Base-by-base conservation (phyloP, 108 stramenopile species). In the Cylindrotheca closterium region DNA sequence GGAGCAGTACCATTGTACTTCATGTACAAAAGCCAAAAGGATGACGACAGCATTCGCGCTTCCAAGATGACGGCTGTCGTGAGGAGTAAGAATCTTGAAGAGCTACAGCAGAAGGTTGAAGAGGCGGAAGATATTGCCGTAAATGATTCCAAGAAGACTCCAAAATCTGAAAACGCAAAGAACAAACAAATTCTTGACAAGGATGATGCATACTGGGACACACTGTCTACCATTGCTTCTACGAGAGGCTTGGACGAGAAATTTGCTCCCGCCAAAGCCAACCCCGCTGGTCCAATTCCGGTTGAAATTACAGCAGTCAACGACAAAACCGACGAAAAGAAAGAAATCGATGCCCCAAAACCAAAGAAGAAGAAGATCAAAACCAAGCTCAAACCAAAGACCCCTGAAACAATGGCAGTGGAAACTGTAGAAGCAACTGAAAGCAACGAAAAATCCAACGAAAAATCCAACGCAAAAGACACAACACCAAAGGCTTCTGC, bases 131-230 rank as follows among this genome's bases (percentile, higher is more conserved):
- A 17, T 7, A 10, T 4, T 24, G 7, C 55, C 12, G n/a, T n/a
- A n/a, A n/a, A n/a, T n/a, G n/a, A n/a, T 29, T 29, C 55, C 27
- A 56, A 56, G 27, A 56, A 26, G n/a, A 21, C 23, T 25, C 51
- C 51, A 1, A 25, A 52, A 52, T 47, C 47, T 2, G 51, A 25
- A 1, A 22, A 30, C 22, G 51, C 18, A 24, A 5, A 4, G 1
- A 63, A 63, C 18, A 59, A 42, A 42, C 46, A 60, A 5, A 52
- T 74, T 21, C 60, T 74, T 22, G 73, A 61, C 17, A 46, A 51
- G 18, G 73, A 74, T 46, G 73, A 74, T 51, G 73, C 59, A 21
- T 74, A 74, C 33, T 74, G 73, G 73, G 73, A 74, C 30, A 74
- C 73, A 1, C 45, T 74, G 24, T 74, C 73, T 5, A 74, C 73